A percentile compares a stretch with the other conserved stretches of the same genome.
Conservation (phyloP, 108 stramenopile species). For the Bacterosira constricta region DNA sequence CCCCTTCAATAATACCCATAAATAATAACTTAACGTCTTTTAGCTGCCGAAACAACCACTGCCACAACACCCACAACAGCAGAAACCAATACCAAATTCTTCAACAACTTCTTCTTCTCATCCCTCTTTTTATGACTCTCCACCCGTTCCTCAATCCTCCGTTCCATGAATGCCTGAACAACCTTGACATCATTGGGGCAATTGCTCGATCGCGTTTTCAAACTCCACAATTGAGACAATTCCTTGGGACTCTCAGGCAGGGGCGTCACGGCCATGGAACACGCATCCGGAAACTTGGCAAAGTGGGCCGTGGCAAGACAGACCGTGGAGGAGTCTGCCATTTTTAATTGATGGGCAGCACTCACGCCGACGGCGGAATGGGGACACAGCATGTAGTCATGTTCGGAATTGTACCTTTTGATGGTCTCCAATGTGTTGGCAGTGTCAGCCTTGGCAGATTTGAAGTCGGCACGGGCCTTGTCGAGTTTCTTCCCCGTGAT, state of each 20-base stretch:
- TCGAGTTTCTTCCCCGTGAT: constrained; percentile 76
- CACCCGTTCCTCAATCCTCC: constrained; percentile 59
- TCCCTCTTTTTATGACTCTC: constrained; percentile 22
- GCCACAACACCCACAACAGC: constrained; percentile 44
- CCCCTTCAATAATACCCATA: neutral
- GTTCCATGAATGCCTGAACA: constrained; percentile 84
- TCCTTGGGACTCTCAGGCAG: constrained; percentile 73
- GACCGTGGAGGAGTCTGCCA: constrained; percentile 69
- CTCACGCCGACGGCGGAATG: constrained; percentile 95
- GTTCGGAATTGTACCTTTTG: constrained; percentile 76
- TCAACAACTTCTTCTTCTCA: constrained; percentile 28
- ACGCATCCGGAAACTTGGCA: constrained; percentile 96
- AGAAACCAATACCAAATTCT: constrained; percentile 27
- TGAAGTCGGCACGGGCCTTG: constrained; percentile 87
- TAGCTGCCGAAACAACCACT: constrained; percentile 15
- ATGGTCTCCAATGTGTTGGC: constrained; percentile 85
- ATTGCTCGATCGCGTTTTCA: constrained; percentile 72
- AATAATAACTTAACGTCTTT: constrained; percentile 16
- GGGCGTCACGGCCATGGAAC: constrained; percentile 71
- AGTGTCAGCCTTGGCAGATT: constrained; percentile 84
- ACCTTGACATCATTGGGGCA: constrained; percentile 80
- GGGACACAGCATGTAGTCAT: constrained; percentile 96
- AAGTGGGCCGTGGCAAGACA: constrained; percentile 97
- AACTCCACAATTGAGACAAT: constrained; percentile 58
- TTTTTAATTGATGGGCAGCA: constrained; percentile 78